Evolutionary conservation across 768 basidiomycete genomes (phyloP).

Genomic region (Rossbeevera mucosa): DNA sequence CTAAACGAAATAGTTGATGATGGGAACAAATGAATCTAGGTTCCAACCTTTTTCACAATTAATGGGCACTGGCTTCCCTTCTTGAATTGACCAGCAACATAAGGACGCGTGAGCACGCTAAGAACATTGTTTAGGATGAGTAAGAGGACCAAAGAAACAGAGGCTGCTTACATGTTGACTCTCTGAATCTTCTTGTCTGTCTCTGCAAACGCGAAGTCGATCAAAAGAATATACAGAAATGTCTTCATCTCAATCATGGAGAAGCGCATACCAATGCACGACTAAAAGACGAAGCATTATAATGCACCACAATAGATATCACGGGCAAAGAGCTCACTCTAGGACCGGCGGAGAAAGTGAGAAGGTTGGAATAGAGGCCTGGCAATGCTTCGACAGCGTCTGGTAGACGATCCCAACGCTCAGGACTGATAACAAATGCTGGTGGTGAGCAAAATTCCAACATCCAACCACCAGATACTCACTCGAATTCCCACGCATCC

Average conservation of each 20-base stretch:
- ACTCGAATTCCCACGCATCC: slow-evolving; percentile 82
- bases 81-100: slow-evolving; percentile 46
- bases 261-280: slow-evolving; percentile 79
- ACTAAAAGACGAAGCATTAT: slow-evolving; percentile 38
- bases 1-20: not conserved
- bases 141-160: not conserved
- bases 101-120: slow-evolving; percentile 66
- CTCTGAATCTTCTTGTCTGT: slow-evolving; percentile 52
- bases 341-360: slow-evolving; percentile 80
- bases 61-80: slow-evolving; percentile 64
- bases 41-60: slow-evolving; percentile 37
- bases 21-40: not conserved
- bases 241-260: slow-evolving; percentile 82
- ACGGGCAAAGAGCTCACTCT: slow-evolving; percentile 45
- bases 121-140: not conserved
- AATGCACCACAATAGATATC: not conserved
- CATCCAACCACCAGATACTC: slow-evolving; percentile 20
- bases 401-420: slow-evolving; percentile 76
- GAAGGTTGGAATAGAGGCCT: slow-evolving; percentile 64
- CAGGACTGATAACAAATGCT: slow-evolving; percentile 47
- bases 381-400: slow-evolving; percentile 63
- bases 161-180: slow-evolving; percentile 54
- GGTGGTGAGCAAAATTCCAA: slow-evolving; percentile 2
- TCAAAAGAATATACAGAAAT: slow-evolving; percentile 65
- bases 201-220: slow-evolving; percentile 55